A percentile compares a stretch with the other conserved stretches of the same genome.
phyloP scores from a whole-genome alignment of 164 flowering plant genomes.

The Macadamia integrifolia region DNA sequence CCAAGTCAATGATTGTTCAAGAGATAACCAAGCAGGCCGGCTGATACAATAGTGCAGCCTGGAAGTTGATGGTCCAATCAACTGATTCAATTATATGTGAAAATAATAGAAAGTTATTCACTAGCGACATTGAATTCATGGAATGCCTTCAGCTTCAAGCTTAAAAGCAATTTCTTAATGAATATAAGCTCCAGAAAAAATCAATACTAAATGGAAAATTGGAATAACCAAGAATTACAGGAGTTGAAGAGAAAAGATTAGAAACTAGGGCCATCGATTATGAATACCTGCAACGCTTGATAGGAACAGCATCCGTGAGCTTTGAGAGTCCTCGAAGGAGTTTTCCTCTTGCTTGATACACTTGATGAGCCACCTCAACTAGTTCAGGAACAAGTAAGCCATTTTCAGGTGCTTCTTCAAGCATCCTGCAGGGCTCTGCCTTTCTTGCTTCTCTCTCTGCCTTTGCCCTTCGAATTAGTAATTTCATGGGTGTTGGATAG shows the following conservation, averaged over 20 bases:
- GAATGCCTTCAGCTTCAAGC: no score
- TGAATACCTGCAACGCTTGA: slow-evolving; percentile 60
- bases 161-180: not conserved
- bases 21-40: no score
- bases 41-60: no score
- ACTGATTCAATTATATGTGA: no score
- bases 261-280: not conserved
- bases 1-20: no score
- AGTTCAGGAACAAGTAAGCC: slow-evolving; percentile 67
- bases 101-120: no score
- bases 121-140: no score
- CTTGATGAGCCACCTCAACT: slow-evolving; percentile 51
- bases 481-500: slow-evolving; percentile 65
- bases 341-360: slow-evolving; percentile 42
- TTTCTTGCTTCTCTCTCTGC: slow-evolving; percentile 43
- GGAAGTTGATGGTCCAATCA: no score
- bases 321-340: slow-evolving; percentile 46
- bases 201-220: not conserved
- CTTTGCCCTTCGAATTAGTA: slow-evolving; percentile 46
- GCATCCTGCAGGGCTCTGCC: slow-evolving; percentile 21
- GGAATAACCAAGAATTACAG: not conserved
- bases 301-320: slow-evolving; percentile 37
- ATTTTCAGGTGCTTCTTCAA: slow-evolving; percentile 58
- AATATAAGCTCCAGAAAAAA: not conserved
- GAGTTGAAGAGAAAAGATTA: not conserved